Conservation (phyloP, 257 asterid species). For the Fraxinus cuspidata region DNA sequence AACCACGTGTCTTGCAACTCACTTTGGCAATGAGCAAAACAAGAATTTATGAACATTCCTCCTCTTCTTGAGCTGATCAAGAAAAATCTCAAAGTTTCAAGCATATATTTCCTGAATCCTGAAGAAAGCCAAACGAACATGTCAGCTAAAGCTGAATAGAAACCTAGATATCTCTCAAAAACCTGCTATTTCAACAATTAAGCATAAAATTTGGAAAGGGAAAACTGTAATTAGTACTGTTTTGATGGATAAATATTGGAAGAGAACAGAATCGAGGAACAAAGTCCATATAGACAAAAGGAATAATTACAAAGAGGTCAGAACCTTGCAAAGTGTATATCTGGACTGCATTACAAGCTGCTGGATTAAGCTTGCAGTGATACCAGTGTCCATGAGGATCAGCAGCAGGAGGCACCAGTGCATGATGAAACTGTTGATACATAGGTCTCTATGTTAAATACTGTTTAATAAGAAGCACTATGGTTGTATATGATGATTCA, state of each 20-base stretch:
- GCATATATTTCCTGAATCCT: slow-evolving; percentile 87
- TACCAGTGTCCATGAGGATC: slow-evolving; percentile 92
- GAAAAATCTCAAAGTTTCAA: slow-evolving; percentile 51
- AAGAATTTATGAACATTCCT: slow-evolving; percentile 89
- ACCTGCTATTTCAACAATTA: neutral
- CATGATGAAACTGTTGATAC: slow-evolving; percentile 66
- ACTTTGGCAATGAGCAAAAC: slow-evolving; percentile 94
- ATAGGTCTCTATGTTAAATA: slow-evolving; percentile 11
- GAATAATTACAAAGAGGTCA: neutral
- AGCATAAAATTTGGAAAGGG: neutral
- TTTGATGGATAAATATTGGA: neutral
- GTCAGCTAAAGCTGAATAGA: neutral
- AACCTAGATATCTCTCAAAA: neutral
- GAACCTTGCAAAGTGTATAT: slow-evolving; percentile 76
- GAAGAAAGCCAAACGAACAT: slow-evolving; percentile 18
- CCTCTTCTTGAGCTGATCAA: slow-evolving; percentile 63
- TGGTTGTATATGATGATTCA: neutral
- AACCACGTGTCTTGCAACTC: slow-evolving; percentile 87
- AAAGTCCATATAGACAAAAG: neutral
- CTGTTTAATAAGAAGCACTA: slow-evolving; percentile 15
- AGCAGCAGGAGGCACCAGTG: slow-evolving; percentile 83
- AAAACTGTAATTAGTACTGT: neutral
- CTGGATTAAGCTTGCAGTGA: slow-evolving; percentile 69
- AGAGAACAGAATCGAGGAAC: neutral
- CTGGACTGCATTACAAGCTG: slow-evolving; percentile 60